Evolutionary conservation across 2,329 filamentous ascomycete genomes (phyloP).

Genomic region (Penicillium hesseltinei): DNA sequence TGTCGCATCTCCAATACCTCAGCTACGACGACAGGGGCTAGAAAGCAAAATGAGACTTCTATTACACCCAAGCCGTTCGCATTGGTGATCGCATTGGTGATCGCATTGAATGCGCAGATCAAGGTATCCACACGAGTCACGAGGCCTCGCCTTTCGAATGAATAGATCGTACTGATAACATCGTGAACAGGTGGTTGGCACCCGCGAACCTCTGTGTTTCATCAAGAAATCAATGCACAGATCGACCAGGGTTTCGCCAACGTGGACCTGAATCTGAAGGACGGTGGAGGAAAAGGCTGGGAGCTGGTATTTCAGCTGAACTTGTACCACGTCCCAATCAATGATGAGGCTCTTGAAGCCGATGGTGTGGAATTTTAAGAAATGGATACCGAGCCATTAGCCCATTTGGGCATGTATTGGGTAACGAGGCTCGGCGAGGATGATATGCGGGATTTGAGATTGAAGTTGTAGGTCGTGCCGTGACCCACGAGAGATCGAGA

Average conservation of each 20-base stretch:
- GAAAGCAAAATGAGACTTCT: slow-evolving; percentile 31
- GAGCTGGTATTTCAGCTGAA: slow-evolving; percentile 52
- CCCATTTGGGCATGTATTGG: slow-evolving; percentile 56
- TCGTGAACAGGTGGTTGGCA: slow-evolving; percentile 37
- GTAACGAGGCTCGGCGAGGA: slow-evolving; percentile 49
- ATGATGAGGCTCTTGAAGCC: slow-evolving; percentile 38
- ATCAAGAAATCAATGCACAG: slow-evolving; percentile 44
- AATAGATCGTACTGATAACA: not conserved
- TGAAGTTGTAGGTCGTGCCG: slow-evolving; percentile 54
- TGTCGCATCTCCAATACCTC: slow-evolving; percentile 42
- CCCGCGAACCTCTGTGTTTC: slow-evolving; percentile 21
- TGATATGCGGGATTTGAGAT: slow-evolving; percentile 61
- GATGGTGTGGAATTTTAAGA: slow-evolving; percentile 50
- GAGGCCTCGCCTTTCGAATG: not conserved
- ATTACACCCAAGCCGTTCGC: slow-evolving; percentile 51
- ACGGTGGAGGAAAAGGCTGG: slow-evolving; percentile 53
- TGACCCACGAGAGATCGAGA: slow-evolving; percentile 23
- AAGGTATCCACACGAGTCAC: slow-evolving; percentile 15
- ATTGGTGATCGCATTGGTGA: slow-evolving; percentile 51
- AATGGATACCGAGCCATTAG: slow-evolving; percentile 53
- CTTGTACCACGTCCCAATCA: slow-evolving; percentile 48
- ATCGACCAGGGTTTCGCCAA: slow-evolving; percentile 58
- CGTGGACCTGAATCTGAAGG: slow-evolving; percentile 51
- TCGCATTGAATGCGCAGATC: slow-evolving; percentile 44
- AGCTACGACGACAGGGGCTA: slow-evolving; percentile 42